Evolutionary conservation across 2,329 filamentous ascomycete genomes (phyloP).

Genomic region (Zasmidium cellare): DNA sequence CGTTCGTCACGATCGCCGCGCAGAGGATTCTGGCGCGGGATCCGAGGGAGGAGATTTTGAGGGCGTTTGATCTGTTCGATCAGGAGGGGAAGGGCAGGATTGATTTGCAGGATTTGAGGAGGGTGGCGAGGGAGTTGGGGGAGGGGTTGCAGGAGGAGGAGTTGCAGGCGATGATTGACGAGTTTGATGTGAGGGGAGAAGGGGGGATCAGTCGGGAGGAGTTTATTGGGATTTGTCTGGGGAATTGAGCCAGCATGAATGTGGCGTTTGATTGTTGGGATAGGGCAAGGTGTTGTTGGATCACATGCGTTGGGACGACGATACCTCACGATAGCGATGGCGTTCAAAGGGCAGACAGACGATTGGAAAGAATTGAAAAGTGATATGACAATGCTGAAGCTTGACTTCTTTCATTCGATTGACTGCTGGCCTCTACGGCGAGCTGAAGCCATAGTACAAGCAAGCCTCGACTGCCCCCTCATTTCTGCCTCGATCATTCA

Average conservation of each 20-base stretch:
- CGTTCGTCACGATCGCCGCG: slow-evolving; percentile 73
- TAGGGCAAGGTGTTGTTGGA: neutral
- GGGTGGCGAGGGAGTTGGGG: slow-evolving; percentile 86
- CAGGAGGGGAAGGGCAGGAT: slow-evolving; percentile 89
- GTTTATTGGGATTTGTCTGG: slow-evolving; percentile 66
- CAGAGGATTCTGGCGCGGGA: slow-evolving; percentile 79
- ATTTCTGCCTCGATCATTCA: too few relatives aligned
- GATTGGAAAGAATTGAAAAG: neutral
- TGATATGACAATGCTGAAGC: neutral
- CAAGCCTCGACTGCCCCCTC: too few relatives aligned
- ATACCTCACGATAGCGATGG: slow-evolving; percentile 5
- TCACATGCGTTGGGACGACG: neutral
- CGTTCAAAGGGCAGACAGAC: neutral
- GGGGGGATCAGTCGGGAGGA: slow-evolving; percentile 68
- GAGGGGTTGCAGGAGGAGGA: slow-evolving; percentile 93
- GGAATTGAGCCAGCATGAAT: slow-evolving; percentile 22
- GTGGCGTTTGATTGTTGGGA: neutral
- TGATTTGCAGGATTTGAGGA: slow-evolving; percentile 79
- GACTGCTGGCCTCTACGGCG: too few relatives aligned
- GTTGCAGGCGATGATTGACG: slow-evolving; percentile 92
- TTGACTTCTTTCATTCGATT: too few relatives aligned
- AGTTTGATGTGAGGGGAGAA: slow-evolving; percentile 93
- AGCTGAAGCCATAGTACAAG: too few relatives aligned
- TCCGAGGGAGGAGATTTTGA: slow-evolving; percentile 84
- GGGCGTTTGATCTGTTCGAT: slow-evolving; percentile 93